Conservation (phyloP, 495 filamentous ascomycete species). For the Cairneyella variabilis region DNA sequence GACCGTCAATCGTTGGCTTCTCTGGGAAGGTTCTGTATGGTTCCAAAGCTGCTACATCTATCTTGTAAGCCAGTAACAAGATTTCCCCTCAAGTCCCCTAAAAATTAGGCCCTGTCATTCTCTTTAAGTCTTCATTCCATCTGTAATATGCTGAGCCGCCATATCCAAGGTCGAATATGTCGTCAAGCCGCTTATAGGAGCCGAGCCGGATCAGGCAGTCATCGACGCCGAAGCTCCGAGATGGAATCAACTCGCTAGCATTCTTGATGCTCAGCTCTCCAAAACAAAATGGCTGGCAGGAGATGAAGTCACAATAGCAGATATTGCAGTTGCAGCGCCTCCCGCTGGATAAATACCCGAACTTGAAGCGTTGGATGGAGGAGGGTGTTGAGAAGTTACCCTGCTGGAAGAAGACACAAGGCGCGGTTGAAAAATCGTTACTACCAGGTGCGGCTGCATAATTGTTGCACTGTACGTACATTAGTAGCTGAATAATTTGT, state of each 20-base stretch:
- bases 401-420: constrained; percentile 34
- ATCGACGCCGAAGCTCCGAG: constrained; percentile 22
- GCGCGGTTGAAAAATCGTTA: constrained; percentile 29
- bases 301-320: constrained; percentile 31
- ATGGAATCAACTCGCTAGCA: constrained; percentile 27
- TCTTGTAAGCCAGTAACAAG: too few species aligned
- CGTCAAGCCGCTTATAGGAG: constrained; percentile 29
- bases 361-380: constrained; percentile 30
- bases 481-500: constrained; percentile 23
- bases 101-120: too few species aligned
- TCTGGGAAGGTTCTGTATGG: constrained; percentile 28
- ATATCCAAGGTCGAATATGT: constrained; percentile 33
- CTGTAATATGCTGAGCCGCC: too few species aligned
- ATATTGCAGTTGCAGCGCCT: constrained; percentile 31
- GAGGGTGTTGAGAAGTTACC: constrained; percentile 29
- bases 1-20: constrained; percentile 30
- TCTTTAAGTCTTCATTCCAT: too few species aligned
- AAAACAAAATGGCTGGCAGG: constrained; percentile 32
- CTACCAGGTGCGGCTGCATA: constrained; percentile 15
- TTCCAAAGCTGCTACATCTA: constrained; percentile 25
- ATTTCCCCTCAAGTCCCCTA: too few species aligned
- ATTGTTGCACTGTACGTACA: background rate
- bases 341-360: constrained; percentile 30
- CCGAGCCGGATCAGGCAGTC: constrained; percentile 25
- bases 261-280: constrained; percentile 28